Conservation (phyloP, 2,329 filamentous ascomycete genomes). For the Alternaria triticimaculans region DNA sequence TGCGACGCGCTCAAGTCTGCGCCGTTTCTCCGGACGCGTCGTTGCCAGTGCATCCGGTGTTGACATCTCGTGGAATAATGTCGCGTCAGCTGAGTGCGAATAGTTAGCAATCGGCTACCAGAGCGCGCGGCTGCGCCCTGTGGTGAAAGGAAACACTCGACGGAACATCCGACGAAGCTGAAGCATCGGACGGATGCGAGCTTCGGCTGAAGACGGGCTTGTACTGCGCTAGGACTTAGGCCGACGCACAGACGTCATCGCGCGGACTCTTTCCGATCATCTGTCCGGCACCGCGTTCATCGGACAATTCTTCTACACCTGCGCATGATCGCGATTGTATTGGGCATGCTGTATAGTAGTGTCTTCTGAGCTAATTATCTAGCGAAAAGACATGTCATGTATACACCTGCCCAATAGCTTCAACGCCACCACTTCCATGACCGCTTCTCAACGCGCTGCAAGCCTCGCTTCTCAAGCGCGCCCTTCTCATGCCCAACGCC, state of each 20-base stretch:
- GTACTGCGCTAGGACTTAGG: background rate
- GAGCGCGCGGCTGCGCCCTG: background rate
- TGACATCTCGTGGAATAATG: background rate
- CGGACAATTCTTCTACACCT: background rate
- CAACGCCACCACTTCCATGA: background rate
- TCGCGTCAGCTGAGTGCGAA: background rate
- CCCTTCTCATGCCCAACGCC: background rate
- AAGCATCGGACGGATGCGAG: background rate
- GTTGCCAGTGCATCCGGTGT: slow-evolving; percentile 3
- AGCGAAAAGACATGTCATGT: no score
- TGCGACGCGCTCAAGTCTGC: slow-evolving; percentile 34
- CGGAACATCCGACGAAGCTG: slow-evolving; percentile 8
- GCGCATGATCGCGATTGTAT: no score
- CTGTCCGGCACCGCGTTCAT: background rate
- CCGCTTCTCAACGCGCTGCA: background rate
- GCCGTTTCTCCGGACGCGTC: slow-evolving; percentile 26
- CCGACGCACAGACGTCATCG: background rate
- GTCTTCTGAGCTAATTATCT: no score
- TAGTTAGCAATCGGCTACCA: background rate
- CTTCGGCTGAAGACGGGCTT: slow-evolving; percentile 6
- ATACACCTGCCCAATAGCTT: no score
- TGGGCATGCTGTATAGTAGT: no score
- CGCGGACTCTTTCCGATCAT: background rate
- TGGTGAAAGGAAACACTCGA: background rate
- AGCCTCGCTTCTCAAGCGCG: slow-evolving; percentile 7